Evolutionary conservation across 345 rosid genomes (phyloP), one percentile per base, ranked within the genome.

Genomic region (Gynandropsis gynandra): DNA sequence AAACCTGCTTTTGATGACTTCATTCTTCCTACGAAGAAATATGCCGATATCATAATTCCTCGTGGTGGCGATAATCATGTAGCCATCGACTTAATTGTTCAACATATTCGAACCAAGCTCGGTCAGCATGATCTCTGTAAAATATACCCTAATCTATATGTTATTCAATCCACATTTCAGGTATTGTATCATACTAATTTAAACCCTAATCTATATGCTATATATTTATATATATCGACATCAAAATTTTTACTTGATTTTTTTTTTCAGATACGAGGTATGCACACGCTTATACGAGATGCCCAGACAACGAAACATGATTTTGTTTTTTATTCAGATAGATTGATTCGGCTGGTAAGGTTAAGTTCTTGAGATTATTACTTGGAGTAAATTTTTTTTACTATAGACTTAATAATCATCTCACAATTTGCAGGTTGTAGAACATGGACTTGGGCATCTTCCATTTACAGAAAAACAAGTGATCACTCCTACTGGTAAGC

Each of bases 1-100:
- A 92, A 92, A 74, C 93, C 98, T 59, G 98, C 98, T 56, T 92
- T 92, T 60, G 96, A 92, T 69, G 98, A 92, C 69, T 92, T 92
- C 64, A 84, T 92, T 61, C 98, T 92, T 64, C 98, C 98, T 17
- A 87, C 98, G n/a, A 92, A 92, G 77, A 92, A 92, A 59, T 82
- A 82, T 68, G 98, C 98, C 1, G 98, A 92, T 72, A 92, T 92
- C 58, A 85, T 92, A 52, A 92, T 92, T 72, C 98, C 98, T 48
- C 98, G 98, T 47, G 98, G 98, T 43, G 98, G 96, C 62, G 96
- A 92, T 66, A 92, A 92, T 74, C 97, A 92, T 55, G 98, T 92
- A 16, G 98, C 98, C 18, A 60, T 92, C 65, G 98, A 92, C 81
- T 70, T 92, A 72, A 92, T 92, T 70, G 98, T 92, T 50, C 98